Percentiles rank a stretch among this genome's conserved stretches.
Evolutionary conservation across 1,284 basidiomycete genomes (phyloP).

Genomic region (Ceratobasidium sp.): DNA sequence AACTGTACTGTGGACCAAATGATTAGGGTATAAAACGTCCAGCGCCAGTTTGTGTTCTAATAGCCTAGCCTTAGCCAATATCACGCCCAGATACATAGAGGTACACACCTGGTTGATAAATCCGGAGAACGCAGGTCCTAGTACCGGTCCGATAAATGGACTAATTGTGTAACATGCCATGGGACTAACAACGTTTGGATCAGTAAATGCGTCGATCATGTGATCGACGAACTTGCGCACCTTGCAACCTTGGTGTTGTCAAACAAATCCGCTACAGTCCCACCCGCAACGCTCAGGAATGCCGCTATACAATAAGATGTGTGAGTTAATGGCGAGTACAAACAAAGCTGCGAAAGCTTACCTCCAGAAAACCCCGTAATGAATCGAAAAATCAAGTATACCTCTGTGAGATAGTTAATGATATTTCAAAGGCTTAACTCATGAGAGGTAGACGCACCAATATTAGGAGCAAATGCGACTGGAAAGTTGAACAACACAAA

Average conservation of each 20-base stretch:
- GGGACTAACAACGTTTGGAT: constrained; percentile 53
- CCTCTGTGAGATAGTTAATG: constrained; percentile 57
- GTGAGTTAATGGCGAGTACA: neutral
- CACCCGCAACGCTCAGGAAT: constrained; percentile 63
- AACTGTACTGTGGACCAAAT: constrained; percentile 52
- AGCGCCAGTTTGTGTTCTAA: constrained; percentile 61
- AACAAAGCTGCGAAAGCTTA: neutral
- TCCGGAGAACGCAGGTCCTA: constrained; percentile 53
- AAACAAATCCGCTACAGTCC: constrained; percentile 61
- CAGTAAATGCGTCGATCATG: neutral
- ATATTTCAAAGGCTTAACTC: constrained; percentile 17
- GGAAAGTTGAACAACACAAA: constrained; percentile 72
- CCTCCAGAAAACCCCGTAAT: constrained; percentile 61
- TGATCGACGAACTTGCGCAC: constrained; percentile 49
- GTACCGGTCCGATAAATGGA: constrained; percentile 60
- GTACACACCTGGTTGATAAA: constrained; percentile 46
- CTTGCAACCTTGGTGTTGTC: constrained; percentile 58
- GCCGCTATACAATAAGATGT: constrained; percentile 51
- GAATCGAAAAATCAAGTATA: constrained; percentile 70
- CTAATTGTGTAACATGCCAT: constrained; percentile 60
- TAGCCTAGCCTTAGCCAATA: constrained; percentile 48
- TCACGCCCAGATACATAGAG: neutral
- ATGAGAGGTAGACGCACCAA: constrained; percentile 59
- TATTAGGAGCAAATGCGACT: constrained; percentile 75
- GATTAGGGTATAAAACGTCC: constrained; percentile 62